phyloP scores from a whole-genome alignment of 2,329 filamentous ascomycete species.

The Uncinocarpus reesii region DNA sequence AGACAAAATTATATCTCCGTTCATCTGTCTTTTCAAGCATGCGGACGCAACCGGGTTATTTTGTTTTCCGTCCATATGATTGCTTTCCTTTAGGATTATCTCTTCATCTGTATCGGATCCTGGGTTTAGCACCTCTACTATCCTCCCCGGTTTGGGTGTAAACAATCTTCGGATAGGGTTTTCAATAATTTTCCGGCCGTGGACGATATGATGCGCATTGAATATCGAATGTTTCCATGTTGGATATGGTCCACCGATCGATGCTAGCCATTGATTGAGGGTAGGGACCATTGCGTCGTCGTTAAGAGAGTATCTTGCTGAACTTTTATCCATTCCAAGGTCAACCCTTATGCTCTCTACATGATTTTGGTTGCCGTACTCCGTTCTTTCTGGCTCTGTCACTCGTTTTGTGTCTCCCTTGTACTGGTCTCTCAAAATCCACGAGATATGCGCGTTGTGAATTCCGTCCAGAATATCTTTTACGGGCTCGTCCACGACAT shows the following conservation, averaged over 20 bases:
- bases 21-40: not conserved
- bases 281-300: conserved; percentile 64
- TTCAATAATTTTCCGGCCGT: conserved; percentile 95
- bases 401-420: conserved; percentile 53
- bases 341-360: conserved; percentile 57
- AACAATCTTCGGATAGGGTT: conserved; percentile 92
- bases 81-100: not conserved
- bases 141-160: conserved; percentile 70
- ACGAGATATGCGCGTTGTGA: conserved; percentile 74
- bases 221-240: conserved; percentile 95
- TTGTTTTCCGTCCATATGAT: too few relatives aligned
- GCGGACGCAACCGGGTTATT: not conserved
- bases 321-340: conserved; percentile 64
- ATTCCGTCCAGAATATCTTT: conserved; percentile 88
- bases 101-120: not conserved
- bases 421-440: conserved; percentile 71
- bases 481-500: conserved; percentile 80
- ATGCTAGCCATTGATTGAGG: conserved; percentile 77
- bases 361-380: conserved; percentile 71
- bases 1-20: not conserved
- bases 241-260: conserved; percentile 75
- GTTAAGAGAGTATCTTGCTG: conserved; percentile 70
- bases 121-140: conserved; percentile 79
- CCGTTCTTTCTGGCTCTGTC: conserved; percentile 79
- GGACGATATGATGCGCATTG: conserved; percentile 82